Evolutionary conservation across 129 eudicot genomes (phyloP), one percentile per base, ranked within the genome.

Genomic region (Silybum marianum): DNA sequence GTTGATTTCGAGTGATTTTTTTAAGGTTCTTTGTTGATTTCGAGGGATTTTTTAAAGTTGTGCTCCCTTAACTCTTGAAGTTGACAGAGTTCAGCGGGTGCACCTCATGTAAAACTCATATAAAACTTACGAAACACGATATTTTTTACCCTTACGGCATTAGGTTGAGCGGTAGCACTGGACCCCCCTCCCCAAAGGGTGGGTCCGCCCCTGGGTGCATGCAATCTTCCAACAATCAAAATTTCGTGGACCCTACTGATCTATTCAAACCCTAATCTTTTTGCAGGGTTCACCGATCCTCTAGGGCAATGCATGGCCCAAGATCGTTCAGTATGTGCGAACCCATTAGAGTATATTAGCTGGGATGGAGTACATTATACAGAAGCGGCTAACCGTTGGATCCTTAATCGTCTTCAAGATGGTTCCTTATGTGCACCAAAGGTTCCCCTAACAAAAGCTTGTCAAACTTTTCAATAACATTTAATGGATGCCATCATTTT

Each of bases 321-420:
- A 30, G 79, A 81, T n/a, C 72, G 75, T 16, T 81, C 14, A 16
- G 72, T 38, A 85, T 86, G 90, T 71, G 46, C 4, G 5, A 84
- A 82, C 23, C 88, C 87, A 6, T 77, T 40, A 6, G 80, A 84
- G 23, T 86, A 86, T 69, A 87, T 89, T 21, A 89, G 84, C 24
- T 89, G 92, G 90, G 92, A 90, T 60, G 85, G 92, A 34, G 30
- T 88, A 84, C 95, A 88, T 78, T 86, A 88, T 69, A 84, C 92
- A 0, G 90, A 90, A 85, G 88, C 95, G 18, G 90, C 90, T 51
- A 90, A 88, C 73, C 81, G 76, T 51, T 85, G 90, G 92, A 70
- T 88, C 0, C 89, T 88, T 21, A 24, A 80, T 34, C 85, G 18
- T 21, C 26, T 90, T 84, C 23, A 76, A 25, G 88, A 88, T 69